Base-by-base conservation (phyloP, 2,329 filamentous ascomycete genomes). In the Dissoconium aciculare region DNA sequence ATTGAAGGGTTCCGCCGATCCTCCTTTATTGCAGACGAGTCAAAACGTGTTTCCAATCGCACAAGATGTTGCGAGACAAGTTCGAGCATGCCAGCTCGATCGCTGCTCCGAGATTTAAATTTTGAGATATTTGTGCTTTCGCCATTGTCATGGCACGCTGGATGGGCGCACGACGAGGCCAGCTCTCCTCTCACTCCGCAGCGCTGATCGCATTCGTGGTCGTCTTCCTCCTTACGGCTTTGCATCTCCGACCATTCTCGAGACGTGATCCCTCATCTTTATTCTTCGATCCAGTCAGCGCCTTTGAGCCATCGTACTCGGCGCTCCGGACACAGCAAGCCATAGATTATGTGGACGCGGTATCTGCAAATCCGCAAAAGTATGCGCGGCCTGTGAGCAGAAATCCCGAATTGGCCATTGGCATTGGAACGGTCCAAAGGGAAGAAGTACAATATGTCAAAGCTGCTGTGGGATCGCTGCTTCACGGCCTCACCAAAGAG, bases 401-500 rank as follows among this genome's bases (percentile, higher is more conserved):
- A n/a, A 8, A 8, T 8, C 19, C 19, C 8, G 8, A 23, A n/a
- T 8, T 23, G 8, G 19, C 19, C 19, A 23, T 23, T n/a, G 19
- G 19, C 19, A 23, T 23, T n/a, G 19, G 8, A n/a, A 23, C 19
- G 19, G n/a, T 23, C n/a, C 19, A 23, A 23, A 8, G 19, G n/a
- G 8, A n/a, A n/a, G 19, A 23, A 23, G n/a, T n/a, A n/a, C 8
- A 23, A 12, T 63, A 65, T 35, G 46, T 65, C 13, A 44, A 48
- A 15, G 49, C 49, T n/a, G 47, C 59, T 0, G 49, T 65, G 3
- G 62, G 59, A 5, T 60, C 58, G 1, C 36, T 65, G 2, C 45
- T 66, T 1, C 54, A 57, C 5, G 60, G 57, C 5, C 40, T 66
- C 10, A 53, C 49, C n/a, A 42, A 46, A 8, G 39, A 49, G 11